Percentiles rank a stretch among this genome's conserved stretches.
Conservation (phyloP, 2,329 filamentous ascomycete genomes). For the Verticillium tricorpus region DNA sequence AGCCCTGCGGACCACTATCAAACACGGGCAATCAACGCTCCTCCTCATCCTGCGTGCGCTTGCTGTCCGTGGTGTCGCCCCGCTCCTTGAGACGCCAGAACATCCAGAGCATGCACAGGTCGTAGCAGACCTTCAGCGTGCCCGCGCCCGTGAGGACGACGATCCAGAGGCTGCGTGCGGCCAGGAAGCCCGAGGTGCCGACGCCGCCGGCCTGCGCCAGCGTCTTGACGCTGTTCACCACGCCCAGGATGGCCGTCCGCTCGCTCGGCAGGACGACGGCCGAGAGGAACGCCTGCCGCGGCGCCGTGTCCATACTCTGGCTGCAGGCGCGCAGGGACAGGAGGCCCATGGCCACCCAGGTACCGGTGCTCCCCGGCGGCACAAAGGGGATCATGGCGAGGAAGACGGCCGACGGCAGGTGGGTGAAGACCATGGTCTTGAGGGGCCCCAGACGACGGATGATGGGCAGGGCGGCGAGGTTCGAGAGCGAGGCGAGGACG, state of each 20-base stretch:
- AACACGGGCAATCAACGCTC: not conserved
- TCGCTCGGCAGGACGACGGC: slow-evolving; percentile 60
- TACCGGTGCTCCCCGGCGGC: slow-evolving; percentile 21
- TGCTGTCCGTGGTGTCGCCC: slow-evolving; percentile 6
- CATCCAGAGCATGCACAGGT: slow-evolving; percentile 50
- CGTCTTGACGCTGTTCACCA: slow-evolving; percentile 67
- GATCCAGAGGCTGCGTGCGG: slow-evolving; percentile 52
- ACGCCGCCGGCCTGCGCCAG: slow-evolving; percentile 56
- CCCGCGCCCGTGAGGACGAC: slow-evolving; percentile 61
- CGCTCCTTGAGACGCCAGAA: slow-evolving; percentile 31
- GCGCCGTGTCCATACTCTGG: slow-evolving; percentile 67
- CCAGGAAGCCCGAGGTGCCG: slow-evolving; percentile 59
- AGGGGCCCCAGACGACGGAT: slow-evolving; percentile 57
- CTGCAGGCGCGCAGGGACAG: slow-evolving; percentile 58
- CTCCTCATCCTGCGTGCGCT: not conserved
- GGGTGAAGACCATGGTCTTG: slow-evolving; percentile 73
- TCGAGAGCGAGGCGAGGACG: slow-evolving; percentile 46
- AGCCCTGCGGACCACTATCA: too few species aligned
- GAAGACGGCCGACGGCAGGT: slow-evolving; percentile 64
- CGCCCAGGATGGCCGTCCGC: slow-evolving; percentile 67
- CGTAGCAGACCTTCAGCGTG: slow-evolving; percentile 55
- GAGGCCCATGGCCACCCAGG: slow-evolving; percentile 52
- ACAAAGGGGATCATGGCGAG: slow-evolving; percentile 60
- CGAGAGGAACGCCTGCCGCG: slow-evolving; percentile 65
- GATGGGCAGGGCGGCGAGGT: slow-evolving; percentile 48